A percentile compares a stretch with the other conserved stretches of the same genome.
phyloP scores from a whole-genome alignment of 805 yeast genomes.

The Wickerhamomyces queroliae region DNA sequence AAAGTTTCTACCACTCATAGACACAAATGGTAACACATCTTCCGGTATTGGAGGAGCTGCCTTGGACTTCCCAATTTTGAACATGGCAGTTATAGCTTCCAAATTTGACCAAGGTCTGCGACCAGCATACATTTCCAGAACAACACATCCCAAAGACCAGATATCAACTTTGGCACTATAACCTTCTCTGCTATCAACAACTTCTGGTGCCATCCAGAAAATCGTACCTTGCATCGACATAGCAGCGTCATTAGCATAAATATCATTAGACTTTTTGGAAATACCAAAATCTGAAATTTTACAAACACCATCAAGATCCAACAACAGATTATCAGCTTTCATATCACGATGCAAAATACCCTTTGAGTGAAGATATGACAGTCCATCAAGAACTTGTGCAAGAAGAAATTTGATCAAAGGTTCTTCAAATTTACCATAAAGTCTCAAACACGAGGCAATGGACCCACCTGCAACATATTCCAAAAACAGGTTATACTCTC shows the following conservation, averaged over 20 bases:
- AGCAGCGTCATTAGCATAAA: conserved; percentile 85
- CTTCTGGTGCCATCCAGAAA: conserved; percentile 99
- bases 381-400: conserved; percentile 74
- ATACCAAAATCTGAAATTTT: conserved; percentile 97
- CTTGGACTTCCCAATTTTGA: conserved; percentile 78
- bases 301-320: conserved; percentile 90
- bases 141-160: conserved; percentile 98
- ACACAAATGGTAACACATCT: conserved; percentile 65
- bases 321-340: conserved; percentile 85
- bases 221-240: conserved; percentile 99
- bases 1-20: conserved; percentile 62
- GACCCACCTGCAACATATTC: conserved; percentile 99
- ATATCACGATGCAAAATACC: conserved; percentile 92
- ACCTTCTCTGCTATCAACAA: conserved; percentile 87
- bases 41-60: conserved; percentile 95
- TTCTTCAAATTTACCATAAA: conserved; percentile 84
- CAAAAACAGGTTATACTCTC: conserved; percentile 77
- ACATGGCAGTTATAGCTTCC: conserved; percentile 92
- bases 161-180: conserved; percentile 97
- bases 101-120: conserved; percentile 96
- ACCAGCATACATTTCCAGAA: conserved; percentile 96
- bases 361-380: conserved; percentile 79
- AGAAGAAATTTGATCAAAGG: conserved; percentile 66
- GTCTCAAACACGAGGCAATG: conserved; percentile 76
- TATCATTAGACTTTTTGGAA: conserved; percentile 78